Evolutionary conservation across 1,284 basidiomycete genomes (phyloP).

Genomic region (Trichosporon faecale): DNA sequence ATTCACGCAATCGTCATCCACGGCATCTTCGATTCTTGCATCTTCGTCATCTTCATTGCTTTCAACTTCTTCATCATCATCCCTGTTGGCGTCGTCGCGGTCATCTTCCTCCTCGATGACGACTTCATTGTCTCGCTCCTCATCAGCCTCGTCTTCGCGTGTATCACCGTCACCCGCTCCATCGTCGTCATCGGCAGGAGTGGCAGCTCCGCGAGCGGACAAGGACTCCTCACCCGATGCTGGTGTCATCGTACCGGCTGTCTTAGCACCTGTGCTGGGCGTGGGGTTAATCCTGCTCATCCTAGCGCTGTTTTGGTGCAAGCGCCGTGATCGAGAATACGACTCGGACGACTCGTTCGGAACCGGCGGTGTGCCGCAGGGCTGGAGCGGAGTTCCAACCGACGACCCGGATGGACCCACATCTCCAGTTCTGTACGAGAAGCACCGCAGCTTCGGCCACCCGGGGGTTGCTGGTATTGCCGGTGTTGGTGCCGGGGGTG

Average conservation of each 20-base stretch:
- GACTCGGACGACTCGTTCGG: not conserved
- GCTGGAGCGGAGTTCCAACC: conserved; percentile 8
- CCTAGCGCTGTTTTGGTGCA: not conserved
- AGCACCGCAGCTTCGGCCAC: not conserved
- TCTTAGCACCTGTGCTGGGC: conserved; percentile 12
- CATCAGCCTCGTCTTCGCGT: not conserved
- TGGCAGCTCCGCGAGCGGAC: not conserved
- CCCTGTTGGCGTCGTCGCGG: not conserved
- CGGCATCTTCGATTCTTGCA: conserved; percentile 1
- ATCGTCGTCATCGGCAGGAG: conserved; percentile 1
- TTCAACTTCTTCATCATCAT: not conserved
- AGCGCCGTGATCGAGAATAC: not conserved
- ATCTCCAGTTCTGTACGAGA: not conserved
- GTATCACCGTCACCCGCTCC: not conserved
- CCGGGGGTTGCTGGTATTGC: not conserved
- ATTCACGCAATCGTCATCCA: not conserved
- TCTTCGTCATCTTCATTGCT: not conserved
- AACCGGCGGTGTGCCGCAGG: not conserved
- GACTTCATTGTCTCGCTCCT: not conserved
- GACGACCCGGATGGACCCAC: not conserved
- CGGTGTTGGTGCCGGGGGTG: not conserved
- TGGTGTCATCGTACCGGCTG: conserved; percentile 14
- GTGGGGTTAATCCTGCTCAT: conserved; percentile 2
- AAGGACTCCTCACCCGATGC: not conserved
- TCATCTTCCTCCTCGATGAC: not conserved